Evolutionary conservation across 2,329 filamentous ascomycete genomes (phyloP).

Genomic region (Phialemonium atrogriseum): DNA sequence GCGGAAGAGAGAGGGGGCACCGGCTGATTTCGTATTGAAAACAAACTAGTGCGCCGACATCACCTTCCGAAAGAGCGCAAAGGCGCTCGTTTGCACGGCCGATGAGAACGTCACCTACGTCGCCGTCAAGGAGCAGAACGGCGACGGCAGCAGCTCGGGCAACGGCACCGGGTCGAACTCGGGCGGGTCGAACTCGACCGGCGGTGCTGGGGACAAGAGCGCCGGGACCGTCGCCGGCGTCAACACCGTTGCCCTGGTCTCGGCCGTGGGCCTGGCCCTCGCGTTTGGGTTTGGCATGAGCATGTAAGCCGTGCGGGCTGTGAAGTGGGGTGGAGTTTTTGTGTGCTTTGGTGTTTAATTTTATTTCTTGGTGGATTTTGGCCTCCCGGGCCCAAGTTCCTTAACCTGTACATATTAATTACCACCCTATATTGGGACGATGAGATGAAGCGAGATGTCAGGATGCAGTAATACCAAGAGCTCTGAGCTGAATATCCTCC

Average conservation of each 20-base stretch:
- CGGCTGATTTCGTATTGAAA: conserved; percentile 4
- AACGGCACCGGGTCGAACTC: conserved; percentile 2
- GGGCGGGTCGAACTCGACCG: conserved; percentile 9
- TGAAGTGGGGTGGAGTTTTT: background rate
- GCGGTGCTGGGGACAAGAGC: conserved; percentile 8
- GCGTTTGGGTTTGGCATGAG: conserved; percentile 28
- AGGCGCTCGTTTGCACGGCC: conserved; percentile 47
- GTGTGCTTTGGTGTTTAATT: background rate
- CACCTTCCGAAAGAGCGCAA: conserved; percentile 48
- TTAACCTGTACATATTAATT: too few relatives aligned
- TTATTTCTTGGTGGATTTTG: too few relatives aligned
- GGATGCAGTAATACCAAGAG: too few relatives aligned
- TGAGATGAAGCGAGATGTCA: too few relatives aligned
- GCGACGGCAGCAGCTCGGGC: conserved; percentile 5
- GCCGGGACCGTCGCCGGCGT: conserved; percentile 13
- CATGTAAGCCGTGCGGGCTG: conserved; percentile 16
- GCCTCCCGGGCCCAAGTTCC: too few relatives aligned
- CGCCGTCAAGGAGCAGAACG: conserved; percentile 20
- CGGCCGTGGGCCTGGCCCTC: conserved; percentile 27
- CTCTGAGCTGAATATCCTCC: too few relatives aligned
- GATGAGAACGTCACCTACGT: conserved; percentile 41
- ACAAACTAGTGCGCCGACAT: conserved; percentile 60
- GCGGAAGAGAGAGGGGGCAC: background rate
- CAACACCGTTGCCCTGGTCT: conserved; percentile 20
- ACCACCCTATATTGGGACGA: too few relatives aligned